Evolutionary conservation across 129 eudicot species (phyloP), one percentile per base, ranked within the genome.

Genomic region (Dittrichia graveolens): DNA sequence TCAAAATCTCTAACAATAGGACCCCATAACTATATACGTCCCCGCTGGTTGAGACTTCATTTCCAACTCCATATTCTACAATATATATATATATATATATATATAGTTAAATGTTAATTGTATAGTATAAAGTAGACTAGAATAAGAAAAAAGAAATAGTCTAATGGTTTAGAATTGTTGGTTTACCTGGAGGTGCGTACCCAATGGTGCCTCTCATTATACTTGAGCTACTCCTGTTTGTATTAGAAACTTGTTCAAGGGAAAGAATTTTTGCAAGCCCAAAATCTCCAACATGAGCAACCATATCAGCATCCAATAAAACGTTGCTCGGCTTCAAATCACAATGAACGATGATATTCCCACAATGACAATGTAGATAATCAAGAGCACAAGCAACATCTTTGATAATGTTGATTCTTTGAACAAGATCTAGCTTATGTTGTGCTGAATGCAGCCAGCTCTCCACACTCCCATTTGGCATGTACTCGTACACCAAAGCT

Each of bases 241-340:
- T 39, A 45, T 43, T 48, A 13, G 54, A 13, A 75, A 44, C 66
- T 42, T 45, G 41, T 13, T 69, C 75, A 55, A 56, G 14, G 56
- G 75, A 42, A 54, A 78, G 50, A 35, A 66, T 56, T 61, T 72
- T 73, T 46, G 84, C 79, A 8, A 74, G 67, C 53, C 84, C 84
- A 60, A 80, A 80, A 59, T 80, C 80, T 9, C 84, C 80, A 24
- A 80, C 70, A 50, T 80, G 84, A 12, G 84, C 84, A 57, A 65
- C 71, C 64, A 74, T 47, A 18, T 67, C 76, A 16, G 11, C 63
- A 42, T 80, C 84, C 19, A 80, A 59, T 41, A 80, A 72, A 8
- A 69, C 48, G 72, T 75, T 75, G 66, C 64, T 75, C 3, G 79
- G 79, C 58, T 75, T 75, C 55, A 78, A 63, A 64, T 73, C 80